Percentiles rank a stretch among this genome's conserved stretches.
Conservation (phyloP, 306 rosid species). For the Vigna trinervia region DNA sequence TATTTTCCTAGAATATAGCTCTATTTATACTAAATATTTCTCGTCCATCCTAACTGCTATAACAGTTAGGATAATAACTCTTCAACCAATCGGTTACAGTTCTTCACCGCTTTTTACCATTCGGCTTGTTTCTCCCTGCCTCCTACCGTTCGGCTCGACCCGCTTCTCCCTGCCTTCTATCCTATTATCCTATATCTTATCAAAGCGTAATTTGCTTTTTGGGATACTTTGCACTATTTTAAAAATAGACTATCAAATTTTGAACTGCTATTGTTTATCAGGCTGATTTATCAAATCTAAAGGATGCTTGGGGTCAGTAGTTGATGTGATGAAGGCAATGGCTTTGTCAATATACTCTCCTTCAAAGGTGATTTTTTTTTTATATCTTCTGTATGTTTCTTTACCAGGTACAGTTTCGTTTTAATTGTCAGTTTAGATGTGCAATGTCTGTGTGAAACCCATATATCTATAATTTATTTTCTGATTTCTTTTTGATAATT, state of each 20-base stretch:
- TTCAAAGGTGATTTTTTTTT: constrained; percentile 64
- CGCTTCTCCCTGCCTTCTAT: too few relatives aligned
- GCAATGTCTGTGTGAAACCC: constrained; percentile 16
- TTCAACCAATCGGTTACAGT: too few relatives aligned
- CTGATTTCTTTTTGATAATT: constrained; percentile 2
- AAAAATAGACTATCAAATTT: constrained; percentile 24
- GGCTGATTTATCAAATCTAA: constrained; percentile 91
- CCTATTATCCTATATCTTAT: too few relatives aligned
- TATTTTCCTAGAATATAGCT: too few relatives aligned
- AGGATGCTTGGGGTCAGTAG: constrained; percentile 95
- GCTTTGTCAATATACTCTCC: constrained; percentile 84
- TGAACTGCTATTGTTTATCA: constrained; percentile 43
- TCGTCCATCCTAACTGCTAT: too few relatives aligned
- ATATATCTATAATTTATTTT: constrained; percentile 5
- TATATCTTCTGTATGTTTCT: constrained; percentile 32
- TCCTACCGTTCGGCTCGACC: too few relatives aligned
- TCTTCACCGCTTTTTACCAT: too few relatives aligned
- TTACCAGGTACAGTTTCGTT: constrained; percentile 4
- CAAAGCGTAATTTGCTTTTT: not conserved
- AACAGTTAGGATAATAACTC: too few relatives aligned
- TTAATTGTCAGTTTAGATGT: constrained; percentile 27
- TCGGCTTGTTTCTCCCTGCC: too few relatives aligned
- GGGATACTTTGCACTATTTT: constrained; percentile 4
- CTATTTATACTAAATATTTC: too few relatives aligned
- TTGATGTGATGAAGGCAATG: constrained; percentile 96